Evolutionary conservation across 306 rosid genomes (phyloP).

Genomic region (Herpetospermum pedunculosum): DNA sequence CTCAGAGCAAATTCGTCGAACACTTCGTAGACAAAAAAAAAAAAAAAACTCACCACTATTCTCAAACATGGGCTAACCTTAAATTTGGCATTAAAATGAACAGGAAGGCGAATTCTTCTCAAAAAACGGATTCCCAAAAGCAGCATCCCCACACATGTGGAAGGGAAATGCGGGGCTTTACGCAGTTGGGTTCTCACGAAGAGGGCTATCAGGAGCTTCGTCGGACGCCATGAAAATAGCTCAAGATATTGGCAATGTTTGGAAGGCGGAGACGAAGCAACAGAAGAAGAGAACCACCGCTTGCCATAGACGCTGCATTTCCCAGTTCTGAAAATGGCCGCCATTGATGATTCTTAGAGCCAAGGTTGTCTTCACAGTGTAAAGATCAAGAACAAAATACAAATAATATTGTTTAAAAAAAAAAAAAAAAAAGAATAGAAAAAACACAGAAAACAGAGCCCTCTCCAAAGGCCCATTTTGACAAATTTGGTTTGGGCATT

Average conservation of each 20-base stretch:
- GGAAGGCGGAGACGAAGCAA: slow-evolving; percentile 64
- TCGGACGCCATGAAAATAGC: slow-evolving; percentile 70
- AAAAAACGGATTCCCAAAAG: slow-evolving; percentile 73
- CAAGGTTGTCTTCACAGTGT: not conserved
- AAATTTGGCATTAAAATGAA: slow-evolving; percentile 10
- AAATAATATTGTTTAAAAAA: slow-evolving; percentile 21
- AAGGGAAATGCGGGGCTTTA: slow-evolving; percentile 78
- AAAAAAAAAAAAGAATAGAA: slow-evolving; percentile 5
- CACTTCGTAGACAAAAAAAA: not conserved
- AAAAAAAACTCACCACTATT: not conserved
- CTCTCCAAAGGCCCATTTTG: slow-evolving; percentile 59
- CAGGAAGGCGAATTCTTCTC: slow-evolving; percentile 85
- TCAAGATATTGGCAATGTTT: slow-evolving; percentile 61
- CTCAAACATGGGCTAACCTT: not conserved
- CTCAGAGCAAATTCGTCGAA: not conserved
- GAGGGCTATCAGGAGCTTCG: slow-evolving; percentile 85
- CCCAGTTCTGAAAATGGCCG: slow-evolving; percentile 41
- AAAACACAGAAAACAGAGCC: slow-evolving; percentile 35
- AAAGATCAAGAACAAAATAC: not conserved
- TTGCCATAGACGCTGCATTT: slow-evolving; percentile 76
- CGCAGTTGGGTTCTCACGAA: slow-evolving; percentile 89
- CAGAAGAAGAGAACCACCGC: slow-evolving; percentile 40
- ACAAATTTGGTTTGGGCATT: slow-evolving; percentile 38
- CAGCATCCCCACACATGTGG: slow-evolving; percentile 76
- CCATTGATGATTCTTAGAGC: not conserved